These are phyloP conservation scores for Sordaria brevicollis DNA, from an alignment of 495 filamentous ascomycete genomes.

Conservation along the genomic window DNA sequence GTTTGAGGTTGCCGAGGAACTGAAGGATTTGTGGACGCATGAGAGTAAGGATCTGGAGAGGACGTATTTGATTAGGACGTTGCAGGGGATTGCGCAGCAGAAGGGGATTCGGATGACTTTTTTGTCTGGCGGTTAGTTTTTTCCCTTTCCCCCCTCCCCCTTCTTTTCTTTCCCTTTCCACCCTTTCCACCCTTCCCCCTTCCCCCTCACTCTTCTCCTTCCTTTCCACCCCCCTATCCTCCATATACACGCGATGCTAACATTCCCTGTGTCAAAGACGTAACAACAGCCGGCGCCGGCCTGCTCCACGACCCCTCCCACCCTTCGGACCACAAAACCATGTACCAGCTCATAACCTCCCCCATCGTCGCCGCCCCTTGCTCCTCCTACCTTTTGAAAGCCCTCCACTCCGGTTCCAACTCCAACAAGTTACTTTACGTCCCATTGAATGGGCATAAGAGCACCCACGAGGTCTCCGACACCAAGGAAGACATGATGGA, in stretches of 20 bases:
- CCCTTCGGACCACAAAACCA: slow-evolving; percentile 91
- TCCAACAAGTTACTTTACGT: slow-evolving; percentile 84
- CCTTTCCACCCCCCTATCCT: no score
- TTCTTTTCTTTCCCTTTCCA: background rate
- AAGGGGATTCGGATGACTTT: slow-evolving; percentile 95
- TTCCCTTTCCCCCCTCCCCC: background rate
- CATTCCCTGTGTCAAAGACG: slow-evolving; percentile 38
- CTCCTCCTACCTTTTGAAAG: slow-evolving; percentile 72
- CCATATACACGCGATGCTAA: no score
- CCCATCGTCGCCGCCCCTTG: slow-evolving; percentile 85
- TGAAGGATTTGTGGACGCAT: slow-evolving; percentile 96
- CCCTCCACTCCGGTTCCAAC: slow-evolving; percentile 92
- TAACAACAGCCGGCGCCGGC: slow-evolving; percentile 86
- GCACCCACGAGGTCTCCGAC: slow-evolving; percentile 54
- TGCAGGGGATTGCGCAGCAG: slow-evolving; percentile 88
- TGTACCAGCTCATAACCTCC: slow-evolving; percentile 94
- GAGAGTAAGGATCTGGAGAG: slow-evolving; percentile 95
- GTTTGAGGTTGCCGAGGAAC: slow-evolving; percentile 85
- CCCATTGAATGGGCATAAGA: slow-evolving; percentile 81
- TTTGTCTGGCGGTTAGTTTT: slow-evolving; percentile 60
- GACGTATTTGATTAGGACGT: slow-evolving; percentile 89
- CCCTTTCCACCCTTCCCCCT: background rate
- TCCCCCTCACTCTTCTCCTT: background rate
- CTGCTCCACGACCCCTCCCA: slow-evolving; percentile 88
- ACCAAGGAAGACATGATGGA: slow-evolving; percentile 99